A percentile compares a stretch with the other conserved stretches of the same genome.
phyloP scores from a whole-genome alignment of 257 asterid species.

The Eustoma russellianum region DNA sequence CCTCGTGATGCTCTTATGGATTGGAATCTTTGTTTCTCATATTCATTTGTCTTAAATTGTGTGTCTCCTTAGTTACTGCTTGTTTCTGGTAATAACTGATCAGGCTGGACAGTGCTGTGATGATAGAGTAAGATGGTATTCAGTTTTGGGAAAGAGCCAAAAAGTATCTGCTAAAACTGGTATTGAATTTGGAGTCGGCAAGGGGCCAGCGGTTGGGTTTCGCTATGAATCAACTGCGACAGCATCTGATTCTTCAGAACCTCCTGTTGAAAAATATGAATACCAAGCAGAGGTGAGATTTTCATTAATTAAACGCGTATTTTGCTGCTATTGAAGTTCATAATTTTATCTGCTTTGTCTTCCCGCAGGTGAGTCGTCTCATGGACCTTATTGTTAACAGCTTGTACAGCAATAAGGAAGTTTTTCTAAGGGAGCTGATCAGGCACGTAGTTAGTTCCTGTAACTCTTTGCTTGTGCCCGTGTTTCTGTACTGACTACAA shows the following conservation, averaged over 20 bases:
- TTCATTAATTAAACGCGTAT: background rate
- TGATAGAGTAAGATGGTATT: conserved; percentile 38
- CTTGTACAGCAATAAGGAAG: conserved; percentile 88
- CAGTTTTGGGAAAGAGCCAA: conserved; percentile 34
- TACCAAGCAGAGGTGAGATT: conserved; percentile 91
- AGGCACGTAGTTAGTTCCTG: conserved; percentile 38
- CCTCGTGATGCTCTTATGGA: background rate
- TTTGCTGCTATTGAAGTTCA: conserved; percentile 3
- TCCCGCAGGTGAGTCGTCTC: conserved; percentile 86
- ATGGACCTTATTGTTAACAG: conserved; percentile 98
- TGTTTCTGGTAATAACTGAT: background rate
- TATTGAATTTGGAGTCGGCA: conserved; percentile 24
- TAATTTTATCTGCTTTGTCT: conserved; percentile 7
- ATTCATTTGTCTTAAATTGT: background rate
- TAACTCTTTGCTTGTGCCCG: background rate
- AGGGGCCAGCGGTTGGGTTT: conserved; percentile 22
- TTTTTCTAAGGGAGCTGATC: conserved; percentile 92
- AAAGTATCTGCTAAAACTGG: conserved; percentile 11
- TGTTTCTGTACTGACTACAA: background rate
- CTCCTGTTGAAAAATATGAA: conserved; percentile 66
- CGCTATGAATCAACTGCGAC: conserved; percentile 71
- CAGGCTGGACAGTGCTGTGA: conserved; percentile 36
- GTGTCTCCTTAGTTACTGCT: background rate
- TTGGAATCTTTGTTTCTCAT: background rate
- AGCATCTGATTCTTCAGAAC: conserved; percentile 42